phyloP scores from a whole-genome alignment of 345 rosid genomes.

The Hibiscus tridactylites region DNA sequence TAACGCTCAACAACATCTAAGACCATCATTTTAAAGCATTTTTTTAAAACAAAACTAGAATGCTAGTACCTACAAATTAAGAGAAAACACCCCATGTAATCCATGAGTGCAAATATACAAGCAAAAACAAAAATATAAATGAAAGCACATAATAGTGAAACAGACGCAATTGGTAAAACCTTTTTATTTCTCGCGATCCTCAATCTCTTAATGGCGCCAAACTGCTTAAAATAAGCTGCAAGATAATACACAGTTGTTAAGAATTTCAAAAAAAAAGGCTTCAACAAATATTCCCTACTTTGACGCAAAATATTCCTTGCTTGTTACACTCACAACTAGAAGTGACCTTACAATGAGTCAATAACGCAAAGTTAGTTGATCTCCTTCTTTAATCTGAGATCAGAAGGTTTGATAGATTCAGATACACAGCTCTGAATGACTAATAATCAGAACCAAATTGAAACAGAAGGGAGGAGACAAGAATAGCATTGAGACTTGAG shows the following conservation, averaged over 20 bases:
- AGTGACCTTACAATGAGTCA: too few relatives aligned
- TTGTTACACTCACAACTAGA: too few relatives aligned
- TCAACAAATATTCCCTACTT: neutral
- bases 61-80: neutral
- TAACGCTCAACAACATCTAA: neutral
- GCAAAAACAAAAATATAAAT: neutral
- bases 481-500: neutral
- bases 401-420: constrained; percentile 7
- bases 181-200: constrained; percentile 80
- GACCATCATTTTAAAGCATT: neutral
- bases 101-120: neutral
- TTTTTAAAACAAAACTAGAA: neutral
- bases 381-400: constrained; percentile 64
- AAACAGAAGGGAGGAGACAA: too few relatives aligned
- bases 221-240: constrained; percentile 70
- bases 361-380: constrained; percentile 35
- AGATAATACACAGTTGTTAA: neutral
- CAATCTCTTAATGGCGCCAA: constrained; percentile 73
- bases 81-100: neutral
- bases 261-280: neutral
- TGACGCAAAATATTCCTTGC: neutral
- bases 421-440: neutral
- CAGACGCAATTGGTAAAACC: constrained; percentile 23
- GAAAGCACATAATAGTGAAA: neutral
- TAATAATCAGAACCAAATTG: neutral